A percentile compares a stretch with the other conserved stretches of the same genome.
Conservation (phyloP, 2,329 filamentous ascomycete species). For the Leptodontidium sp. region DNA sequence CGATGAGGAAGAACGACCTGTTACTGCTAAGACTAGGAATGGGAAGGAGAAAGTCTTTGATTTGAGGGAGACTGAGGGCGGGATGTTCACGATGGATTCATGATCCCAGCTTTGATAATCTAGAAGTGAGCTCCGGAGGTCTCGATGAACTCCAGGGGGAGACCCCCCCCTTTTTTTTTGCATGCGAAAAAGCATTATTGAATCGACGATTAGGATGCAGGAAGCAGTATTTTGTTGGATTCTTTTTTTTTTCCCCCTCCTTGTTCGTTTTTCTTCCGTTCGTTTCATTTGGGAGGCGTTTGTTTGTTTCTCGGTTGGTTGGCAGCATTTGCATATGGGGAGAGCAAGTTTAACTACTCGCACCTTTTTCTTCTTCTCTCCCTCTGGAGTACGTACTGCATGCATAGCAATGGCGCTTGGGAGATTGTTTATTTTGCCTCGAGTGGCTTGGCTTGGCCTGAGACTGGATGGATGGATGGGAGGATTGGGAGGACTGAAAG, state of each 20-base stretch:
- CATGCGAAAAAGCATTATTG: not conserved
- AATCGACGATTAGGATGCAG: conserved; percentile 2
- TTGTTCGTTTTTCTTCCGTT: not conserved
- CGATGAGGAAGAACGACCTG: conserved; percentile 12
- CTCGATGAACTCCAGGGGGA: no score
- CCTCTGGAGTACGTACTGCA: conserved; percentile 16
- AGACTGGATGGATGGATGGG: not conserved
- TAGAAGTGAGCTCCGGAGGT: not conserved
- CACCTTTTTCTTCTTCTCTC: not conserved
- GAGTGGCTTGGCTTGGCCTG: not conserved
- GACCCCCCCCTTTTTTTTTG: not conserved
- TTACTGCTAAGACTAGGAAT: conserved; percentile 10
- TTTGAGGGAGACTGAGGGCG: conserved; percentile 17
- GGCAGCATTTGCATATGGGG: conserved; percentile 8
- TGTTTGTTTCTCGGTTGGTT: not conserved
- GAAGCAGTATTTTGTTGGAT: conserved; percentile 10
- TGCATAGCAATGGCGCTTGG: conserved; percentile 19
- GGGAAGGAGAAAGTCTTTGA: conserved; percentile 21
- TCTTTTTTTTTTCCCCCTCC: not conserved
- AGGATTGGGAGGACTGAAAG: not conserved
- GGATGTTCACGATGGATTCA: conserved; percentile 26
- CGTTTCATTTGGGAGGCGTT: not conserved
- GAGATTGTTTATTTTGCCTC: not conserved
- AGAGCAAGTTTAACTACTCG: not conserved
- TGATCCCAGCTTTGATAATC: not conserved